Percentiles rank a stretch among this genome's conserved stretches.
These are phyloP conservation scores for Fusarium sp. DNA, from an alignment of 2,329 filamentous ascomycete species.

Conservation along the genomic window DNA sequence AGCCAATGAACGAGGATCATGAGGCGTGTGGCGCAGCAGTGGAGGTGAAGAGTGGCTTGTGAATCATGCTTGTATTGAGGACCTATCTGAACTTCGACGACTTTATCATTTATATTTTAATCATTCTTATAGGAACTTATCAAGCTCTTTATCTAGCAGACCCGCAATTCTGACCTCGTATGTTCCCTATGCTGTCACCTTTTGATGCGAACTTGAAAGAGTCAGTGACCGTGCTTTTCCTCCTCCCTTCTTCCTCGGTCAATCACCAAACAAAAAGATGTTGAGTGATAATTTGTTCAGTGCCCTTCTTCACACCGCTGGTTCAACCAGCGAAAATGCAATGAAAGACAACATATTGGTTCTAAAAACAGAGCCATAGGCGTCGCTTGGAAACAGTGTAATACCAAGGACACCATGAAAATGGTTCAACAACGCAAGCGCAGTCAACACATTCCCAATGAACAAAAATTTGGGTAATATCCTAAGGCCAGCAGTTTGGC, in stretches of 20 bases:
- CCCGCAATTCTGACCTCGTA: too few species aligned
- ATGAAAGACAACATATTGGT: slow-evolving; percentile 33
- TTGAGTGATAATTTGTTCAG: neutral
- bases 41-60: slow-evolving; percentile 27
- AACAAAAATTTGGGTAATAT: slow-evolving; percentile 37
- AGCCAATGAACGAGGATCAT: slow-evolving; percentile 31
- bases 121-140: too few species aligned
- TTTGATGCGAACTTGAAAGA: too few species aligned
- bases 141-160: too few species aligned
- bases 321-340: slow-evolving; percentile 39
- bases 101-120: too few species aligned
- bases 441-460: slow-evolving; percentile 14
- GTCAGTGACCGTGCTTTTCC: too few species aligned
- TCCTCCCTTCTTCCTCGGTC: too few species aligned
- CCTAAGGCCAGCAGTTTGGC: slow-evolving; percentile 6
- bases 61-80: neutral
- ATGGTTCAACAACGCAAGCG: slow-evolving; percentile 37
- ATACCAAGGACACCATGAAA: slow-evolving; percentile 46
- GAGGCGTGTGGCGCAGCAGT: slow-evolving; percentile 33
- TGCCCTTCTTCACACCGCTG: slow-evolving; percentile 41
- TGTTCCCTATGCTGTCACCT: too few species aligned
- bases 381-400: slow-evolving; percentile 46
- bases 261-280: too few species aligned
- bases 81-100: too few species aligned
- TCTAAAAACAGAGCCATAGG: slow-evolving; percentile 2